Percentiles rank a stretch among this genome's conserved stretches.
Evolutionary conservation across 2,329 filamentous ascomycete species (phyloP).

Genomic region (Verticillium alfalfae): DNA sequence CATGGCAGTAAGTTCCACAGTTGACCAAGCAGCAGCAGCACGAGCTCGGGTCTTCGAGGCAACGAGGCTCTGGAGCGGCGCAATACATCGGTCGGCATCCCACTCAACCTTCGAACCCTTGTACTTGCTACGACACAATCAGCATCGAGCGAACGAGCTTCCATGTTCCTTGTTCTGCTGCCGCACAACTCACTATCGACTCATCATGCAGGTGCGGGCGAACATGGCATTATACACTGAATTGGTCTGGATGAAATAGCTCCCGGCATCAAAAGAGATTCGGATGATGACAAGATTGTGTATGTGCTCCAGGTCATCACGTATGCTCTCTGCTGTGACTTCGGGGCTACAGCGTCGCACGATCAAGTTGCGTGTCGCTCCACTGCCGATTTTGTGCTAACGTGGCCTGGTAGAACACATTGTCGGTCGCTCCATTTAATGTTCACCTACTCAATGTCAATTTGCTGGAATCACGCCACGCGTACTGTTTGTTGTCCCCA

Average conservation of each 20-base stretch:
- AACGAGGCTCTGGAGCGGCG: conserved; percentile 37
- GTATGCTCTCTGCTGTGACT: conserved; percentile 59
- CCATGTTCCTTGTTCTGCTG: background rate
- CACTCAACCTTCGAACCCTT: conserved; percentile 67
- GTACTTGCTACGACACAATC: conserved; percentile 52
- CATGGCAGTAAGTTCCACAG: conserved; percentile 28
- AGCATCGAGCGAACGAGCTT: conserved; percentile 9
- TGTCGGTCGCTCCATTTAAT: conserved; percentile 68
- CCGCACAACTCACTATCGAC: conserved; percentile 35
- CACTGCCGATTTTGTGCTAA: conserved; percentile 57
- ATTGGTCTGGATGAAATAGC: conserved; percentile 68
- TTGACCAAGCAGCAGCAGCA: conserved; percentile 20
- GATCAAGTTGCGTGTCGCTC: conserved; percentile 70
- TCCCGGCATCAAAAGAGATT: conserved; percentile 51
- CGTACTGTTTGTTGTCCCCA: background rate
- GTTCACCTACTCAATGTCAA: conserved; percentile 46
- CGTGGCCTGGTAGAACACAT: conserved; percentile 57
- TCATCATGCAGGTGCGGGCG: conserved; percentile 75
- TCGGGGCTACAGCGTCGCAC: conserved; percentile 53
- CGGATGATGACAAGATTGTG: conserved; percentile 70
- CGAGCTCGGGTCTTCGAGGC: conserved; percentile 11
- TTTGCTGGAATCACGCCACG: background rate
- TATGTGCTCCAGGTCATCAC: conserved; percentile 75
- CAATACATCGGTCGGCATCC: conserved; percentile 66
- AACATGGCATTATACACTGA: conserved; percentile 71